A percentile compares a stretch with the other conserved stretches of the same genome.
phyloP scores from a whole-genome alignment of 805 yeast species.

The Saccharomycopsis schoenii region DNA sequence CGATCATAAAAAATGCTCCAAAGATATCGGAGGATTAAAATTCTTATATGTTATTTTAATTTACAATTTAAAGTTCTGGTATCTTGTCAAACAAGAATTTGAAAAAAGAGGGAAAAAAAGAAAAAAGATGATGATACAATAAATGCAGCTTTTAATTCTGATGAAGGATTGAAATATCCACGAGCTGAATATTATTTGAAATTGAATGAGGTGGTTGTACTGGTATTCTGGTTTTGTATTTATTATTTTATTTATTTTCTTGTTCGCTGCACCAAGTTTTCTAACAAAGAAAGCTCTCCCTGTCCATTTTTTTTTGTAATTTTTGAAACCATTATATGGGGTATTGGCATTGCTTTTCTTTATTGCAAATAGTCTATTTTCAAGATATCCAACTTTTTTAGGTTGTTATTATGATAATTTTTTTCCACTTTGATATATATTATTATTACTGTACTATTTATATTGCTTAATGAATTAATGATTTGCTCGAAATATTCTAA shows the following conservation, averaged over 20 bases:
- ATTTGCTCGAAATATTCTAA: neutral
- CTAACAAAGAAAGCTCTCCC: too few species aligned
- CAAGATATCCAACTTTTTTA: too few species aligned
- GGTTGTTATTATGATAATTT: neutral
- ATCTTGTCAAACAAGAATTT: slow-evolving; percentile 4
- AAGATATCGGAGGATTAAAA: slow-evolving; percentile 46
- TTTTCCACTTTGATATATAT: neutral
- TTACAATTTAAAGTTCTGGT: slow-evolving; percentile 52
- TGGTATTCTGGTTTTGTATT: neutral
- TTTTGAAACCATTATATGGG: too few species aligned
- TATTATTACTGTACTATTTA: neutral
- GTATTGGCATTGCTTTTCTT: neutral
- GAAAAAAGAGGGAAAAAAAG: neutral
- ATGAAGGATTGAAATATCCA: too few species aligned
- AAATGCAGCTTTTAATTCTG: neutral
- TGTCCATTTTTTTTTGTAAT: too few species aligned
- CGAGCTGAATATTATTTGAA: too few species aligned
- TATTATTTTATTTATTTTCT: neutral
- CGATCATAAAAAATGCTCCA: slow-evolving; percentile 18
- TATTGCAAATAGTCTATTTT: too few species aligned
- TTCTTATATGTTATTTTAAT: slow-evolving; percentile 46
- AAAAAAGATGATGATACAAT: neutral
- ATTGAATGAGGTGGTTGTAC: too few species aligned
- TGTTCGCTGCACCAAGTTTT: neutral
- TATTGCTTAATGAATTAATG: neutral